Percentiles rank a stretch among this genome's conserved stretches.
phyloP scores from a whole-genome alignment of 2,329 filamentous ascomycete species.

The Ophiostoma triangulosporum region DNA sequence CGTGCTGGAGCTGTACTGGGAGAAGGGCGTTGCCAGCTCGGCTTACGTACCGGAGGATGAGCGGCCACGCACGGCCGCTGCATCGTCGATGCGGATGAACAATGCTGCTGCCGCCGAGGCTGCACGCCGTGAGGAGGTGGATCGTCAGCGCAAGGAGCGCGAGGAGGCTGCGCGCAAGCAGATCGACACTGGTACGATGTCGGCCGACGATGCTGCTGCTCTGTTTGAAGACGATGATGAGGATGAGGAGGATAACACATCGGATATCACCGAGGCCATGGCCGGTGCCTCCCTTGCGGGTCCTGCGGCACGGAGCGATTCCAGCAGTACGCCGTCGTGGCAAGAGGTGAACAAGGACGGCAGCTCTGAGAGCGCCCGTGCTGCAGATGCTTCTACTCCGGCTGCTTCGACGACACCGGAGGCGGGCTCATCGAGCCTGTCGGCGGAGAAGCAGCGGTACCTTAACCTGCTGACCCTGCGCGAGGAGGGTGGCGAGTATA shows the following conservation, averaged over 20 bases:
- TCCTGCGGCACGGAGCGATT: conserved; percentile 85
- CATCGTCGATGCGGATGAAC: conserved; percentile 52
- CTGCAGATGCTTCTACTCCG: conserved; percentile 63
- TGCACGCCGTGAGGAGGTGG: conserved; percentile 69
- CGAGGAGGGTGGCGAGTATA: conserved; percentile 88
- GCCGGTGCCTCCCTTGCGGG: conserved; percentile 81
- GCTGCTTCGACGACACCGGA: conserved; percentile 86
- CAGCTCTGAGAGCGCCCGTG: conserved; percentile 18
- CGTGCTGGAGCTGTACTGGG: conserved; percentile 94
- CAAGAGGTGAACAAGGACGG: conserved; percentile 53
- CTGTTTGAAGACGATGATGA: conserved; percentile 90
- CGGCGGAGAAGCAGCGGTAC: conserved; percentile 89
- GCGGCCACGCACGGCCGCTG: conserved; percentile 62
- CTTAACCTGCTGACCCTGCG: conserved; percentile 76
- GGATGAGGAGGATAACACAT: conserved; percentile 80
- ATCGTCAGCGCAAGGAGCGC: conserved; percentile 67
- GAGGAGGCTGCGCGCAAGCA: conserved; percentile 87
- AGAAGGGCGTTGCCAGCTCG: conserved; percentile 95
- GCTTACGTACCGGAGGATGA: conserved; percentile 95
- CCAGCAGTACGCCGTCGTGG: conserved; percentile 78
- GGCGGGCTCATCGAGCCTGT: conserved; percentile 60
- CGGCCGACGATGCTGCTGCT: conserved; percentile 85
- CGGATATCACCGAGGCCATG: conserved; percentile 81
- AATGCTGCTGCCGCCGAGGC: conserved; percentile 59
- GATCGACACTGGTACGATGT: conserved; percentile 88